Evolutionary conservation across 257 asterid species (phyloP).

Genomic region (Forsythia viridissima): DNA sequence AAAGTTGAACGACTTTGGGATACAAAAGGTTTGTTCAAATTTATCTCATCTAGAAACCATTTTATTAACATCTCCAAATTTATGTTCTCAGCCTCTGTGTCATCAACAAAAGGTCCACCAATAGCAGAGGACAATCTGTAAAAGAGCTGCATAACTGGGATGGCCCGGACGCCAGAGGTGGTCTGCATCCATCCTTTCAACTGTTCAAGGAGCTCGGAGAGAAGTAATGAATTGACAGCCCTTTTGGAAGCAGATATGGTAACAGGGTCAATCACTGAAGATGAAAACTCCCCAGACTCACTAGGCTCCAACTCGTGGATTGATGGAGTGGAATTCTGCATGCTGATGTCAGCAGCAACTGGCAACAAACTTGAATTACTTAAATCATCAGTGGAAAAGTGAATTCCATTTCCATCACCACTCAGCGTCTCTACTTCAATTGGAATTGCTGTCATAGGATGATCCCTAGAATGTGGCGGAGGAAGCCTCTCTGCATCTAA

Average conservation of each 20-base stretch:
- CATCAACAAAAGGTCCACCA: conserved; percentile 89
- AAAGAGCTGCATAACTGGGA: conserved; percentile 95
- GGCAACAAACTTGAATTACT: conserved; percentile 63
- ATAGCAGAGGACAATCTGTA: conserved; percentile 89
- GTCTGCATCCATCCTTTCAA: conserved; percentile 94
- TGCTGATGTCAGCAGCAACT: conserved; percentile 60
- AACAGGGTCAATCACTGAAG: conserved; percentile 79
- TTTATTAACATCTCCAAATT: conserved; percentile 83
- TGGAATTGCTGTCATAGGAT: conserved; percentile 95
- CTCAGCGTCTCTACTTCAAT: conserved; percentile 87
- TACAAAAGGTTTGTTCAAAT: conserved; percentile 59
- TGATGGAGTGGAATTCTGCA: conserved; percentile 60
- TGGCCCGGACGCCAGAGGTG: conserved; percentile 83
- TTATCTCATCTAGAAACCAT: conserved; percentile 90
- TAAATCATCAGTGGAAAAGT: conserved; percentile 70
- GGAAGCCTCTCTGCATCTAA: conserved; percentile 92
- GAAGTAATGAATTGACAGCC: conserved; percentile 89
- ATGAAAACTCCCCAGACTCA: conserved; percentile 76
- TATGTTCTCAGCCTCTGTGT: conserved; percentile 65
- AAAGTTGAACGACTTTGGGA: conserved; percentile 74
- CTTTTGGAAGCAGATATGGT: conserved; percentile 95
- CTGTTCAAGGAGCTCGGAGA: conserved; percentile 94
- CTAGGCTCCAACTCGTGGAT: conserved; percentile 78
- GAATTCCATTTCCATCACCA: conserved; percentile 86
- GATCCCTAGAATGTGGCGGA: conserved; percentile 95